phyloP scores from a whole-genome alignment of 1,284 basidiomycete genomes.

The Neotropicomus parvogracilis region DNA sequence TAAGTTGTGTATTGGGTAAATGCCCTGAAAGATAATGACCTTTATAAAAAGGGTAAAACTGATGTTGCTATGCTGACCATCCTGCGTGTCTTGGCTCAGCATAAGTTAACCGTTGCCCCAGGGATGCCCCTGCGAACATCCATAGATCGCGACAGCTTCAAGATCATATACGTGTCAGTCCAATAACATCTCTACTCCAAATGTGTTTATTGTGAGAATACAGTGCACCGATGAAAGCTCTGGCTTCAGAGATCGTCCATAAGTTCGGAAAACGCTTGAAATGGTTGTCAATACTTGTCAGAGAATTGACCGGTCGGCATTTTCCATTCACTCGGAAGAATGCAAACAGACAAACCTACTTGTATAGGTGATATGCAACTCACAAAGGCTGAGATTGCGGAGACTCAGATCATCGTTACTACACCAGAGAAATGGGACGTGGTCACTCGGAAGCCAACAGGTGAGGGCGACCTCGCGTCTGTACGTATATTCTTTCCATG shows the following conservation, averaged over 20 bases:
- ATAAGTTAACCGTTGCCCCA: slow-evolving; percentile 42
- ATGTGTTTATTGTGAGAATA: slow-evolving; percentile 4
- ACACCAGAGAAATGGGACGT: slow-evolving; percentile 99
- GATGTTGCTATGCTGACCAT: slow-evolving; percentile 97
- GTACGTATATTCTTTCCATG: slow-evolving; percentile 43
- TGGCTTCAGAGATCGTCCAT: slow-evolving; percentile 93
- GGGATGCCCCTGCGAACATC: slow-evolving; percentile 45
- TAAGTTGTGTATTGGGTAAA: slow-evolving; percentile 39
- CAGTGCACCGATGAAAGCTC: slow-evolving; percentile 97
- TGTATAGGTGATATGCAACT: slow-evolving; percentile 93
- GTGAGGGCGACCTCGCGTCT: slow-evolving; percentile 92
- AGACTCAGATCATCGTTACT: slow-evolving; percentile 98
- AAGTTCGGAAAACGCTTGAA: slow-evolving; percentile 89
- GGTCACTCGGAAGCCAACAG: slow-evolving; percentile 94
- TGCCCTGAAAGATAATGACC: slow-evolving; percentile 10
- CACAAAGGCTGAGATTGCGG: slow-evolving; percentile 89
- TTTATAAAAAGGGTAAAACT: slow-evolving; percentile 84
- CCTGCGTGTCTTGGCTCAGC: slow-evolving; percentile 81
- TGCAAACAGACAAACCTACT: slow-evolving; percentile 1
- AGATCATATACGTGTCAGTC: slow-evolving; percentile 92
- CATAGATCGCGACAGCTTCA: slow-evolving; percentile 77
- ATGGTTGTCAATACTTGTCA: slow-evolving; percentile 86
- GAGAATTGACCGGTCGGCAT: slow-evolving; percentile 80
- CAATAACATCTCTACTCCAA: not conserved
- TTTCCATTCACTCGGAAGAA: not conserved